A percentile compares a stretch with the other conserved stretches of the same genome.
Conservation (phyloP, 768 basidiomycete genomes). For the Astraeus odoratus region DNA sequence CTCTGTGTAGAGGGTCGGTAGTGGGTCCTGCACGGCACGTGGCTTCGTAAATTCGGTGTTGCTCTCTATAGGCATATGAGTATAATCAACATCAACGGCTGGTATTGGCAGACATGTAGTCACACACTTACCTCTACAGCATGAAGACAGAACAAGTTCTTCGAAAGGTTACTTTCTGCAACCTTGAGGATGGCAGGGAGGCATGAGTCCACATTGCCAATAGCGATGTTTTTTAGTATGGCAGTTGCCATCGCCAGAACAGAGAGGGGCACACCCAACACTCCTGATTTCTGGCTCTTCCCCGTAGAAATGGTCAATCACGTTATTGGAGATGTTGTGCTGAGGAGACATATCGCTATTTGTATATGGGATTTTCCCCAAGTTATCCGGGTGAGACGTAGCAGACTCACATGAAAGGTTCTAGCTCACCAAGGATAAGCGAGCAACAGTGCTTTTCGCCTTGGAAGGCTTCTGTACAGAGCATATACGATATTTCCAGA, state of each 20-base stretch:
- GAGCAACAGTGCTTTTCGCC: conserved; percentile 58
- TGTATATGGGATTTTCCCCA: conserved; percentile 3
- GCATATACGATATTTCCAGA: neutral
- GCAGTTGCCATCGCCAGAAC: neutral
- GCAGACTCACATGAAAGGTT: conserved; percentile 67
- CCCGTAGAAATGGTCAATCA: conserved; percentile 67
- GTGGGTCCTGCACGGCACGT: conserved; percentile 79
- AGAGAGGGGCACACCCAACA: conserved; percentile 52
- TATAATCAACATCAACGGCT: neutral
- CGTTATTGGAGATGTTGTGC: conserved; percentile 66
- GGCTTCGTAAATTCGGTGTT: conserved; percentile 90
- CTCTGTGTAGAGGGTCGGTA: conserved; percentile 83
- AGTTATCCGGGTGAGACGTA: neutral
- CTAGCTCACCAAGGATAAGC: conserved; percentile 87
- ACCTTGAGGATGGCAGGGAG: conserved; percentile 79
- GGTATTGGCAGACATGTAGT: neutral
- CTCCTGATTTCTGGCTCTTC: conserved; percentile 82
- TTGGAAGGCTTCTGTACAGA: conserved; percentile 51
- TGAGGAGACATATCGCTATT: conserved; percentile 81
- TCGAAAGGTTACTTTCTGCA: conserved; percentile 67
- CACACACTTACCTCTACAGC: conserved; percentile 69
- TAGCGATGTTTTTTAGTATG: conserved; percentile 82
- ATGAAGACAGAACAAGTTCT: conserved; percentile 80
- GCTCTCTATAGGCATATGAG: conserved; percentile 63
- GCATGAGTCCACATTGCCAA: conserved; percentile 85